Evolutionary conservation across 495 filamentous ascomycete genomes (phyloP).

Genomic region (Xylaria palmicola): DNA sequence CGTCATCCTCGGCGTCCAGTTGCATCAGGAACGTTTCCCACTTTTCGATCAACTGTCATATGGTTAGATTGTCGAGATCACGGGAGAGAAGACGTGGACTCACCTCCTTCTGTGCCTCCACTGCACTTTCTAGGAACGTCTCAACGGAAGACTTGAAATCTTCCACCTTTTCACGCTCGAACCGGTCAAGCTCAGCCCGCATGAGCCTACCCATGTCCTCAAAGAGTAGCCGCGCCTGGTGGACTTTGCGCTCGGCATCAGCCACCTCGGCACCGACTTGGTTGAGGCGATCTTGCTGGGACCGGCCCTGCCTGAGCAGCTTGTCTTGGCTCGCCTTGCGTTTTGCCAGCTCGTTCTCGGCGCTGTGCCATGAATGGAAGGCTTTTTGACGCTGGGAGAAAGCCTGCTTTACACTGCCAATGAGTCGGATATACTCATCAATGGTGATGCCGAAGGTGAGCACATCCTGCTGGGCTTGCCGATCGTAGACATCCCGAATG

Average conservation of each 20-base stretch:
- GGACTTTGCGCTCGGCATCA: constrained; percentile 90
- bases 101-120: constrained; percentile 98
- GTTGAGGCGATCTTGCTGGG: constrained; percentile 90
- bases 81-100: constrained; percentile 23
- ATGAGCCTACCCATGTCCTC: constrained; percentile 97
- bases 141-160: constrained; percentile 98
- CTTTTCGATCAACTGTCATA: constrained; percentile 82
- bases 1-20: constrained; percentile 89
- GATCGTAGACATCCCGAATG: constrained; percentile 91
- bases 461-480: constrained; percentile 95
- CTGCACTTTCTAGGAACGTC: constrained; percentile 92
- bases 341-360: constrained; percentile 86
- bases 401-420: constrained; percentile 87
- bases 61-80: constrained; percentile 20
- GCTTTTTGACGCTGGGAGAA: constrained; percentile 92
- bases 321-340: constrained; percentile 85
- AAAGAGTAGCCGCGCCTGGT: constrained; percentile 84
- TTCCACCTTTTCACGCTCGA: constrained; percentile 97
- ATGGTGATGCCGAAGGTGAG: constrained; percentile 95
- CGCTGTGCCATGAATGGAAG: constrained; percentile 86
- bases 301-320: constrained; percentile 85
- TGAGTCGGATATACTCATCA: constrained; percentile 96
- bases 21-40: constrained; percentile 98
- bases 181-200: constrained; percentile 85
- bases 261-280: constrained; percentile 88